Evolutionary conservation across 2,329 filamentous ascomycete genomes (phyloP).

Genomic region (Thelonectria blattea): DNA sequence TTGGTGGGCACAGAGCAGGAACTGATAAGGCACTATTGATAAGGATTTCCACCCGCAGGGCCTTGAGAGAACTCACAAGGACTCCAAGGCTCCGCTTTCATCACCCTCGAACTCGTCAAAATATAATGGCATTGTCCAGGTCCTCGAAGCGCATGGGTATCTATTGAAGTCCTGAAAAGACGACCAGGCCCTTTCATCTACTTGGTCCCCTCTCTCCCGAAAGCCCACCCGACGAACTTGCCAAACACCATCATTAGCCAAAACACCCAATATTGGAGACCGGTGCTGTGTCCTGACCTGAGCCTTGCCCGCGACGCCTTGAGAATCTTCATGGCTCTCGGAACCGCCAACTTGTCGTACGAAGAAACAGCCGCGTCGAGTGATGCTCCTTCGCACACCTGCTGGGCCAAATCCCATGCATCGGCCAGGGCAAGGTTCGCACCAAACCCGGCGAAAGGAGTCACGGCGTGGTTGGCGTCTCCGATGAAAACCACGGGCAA

Average conservation of each 20-base stretch:
- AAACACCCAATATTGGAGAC: constrained; percentile 33
- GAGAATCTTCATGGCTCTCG: constrained; percentile 40
- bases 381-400: constrained; percentile 40
- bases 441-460: constrained; percentile 55
- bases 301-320: constrained; percentile 33
- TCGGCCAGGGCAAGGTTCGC: constrained; percentile 56
- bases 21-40: background rate
- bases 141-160: background rate
- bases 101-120: too few relatives aligned
- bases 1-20: background rate
- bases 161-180: background rate
- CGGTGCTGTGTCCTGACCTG: constrained; percentile 34
- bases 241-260: constrained; percentile 27
- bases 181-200: background rate
- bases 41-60: too few relatives aligned
- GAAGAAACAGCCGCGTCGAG: constrained; percentile 38
- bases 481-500: constrained; percentile 52
- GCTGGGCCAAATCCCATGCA: constrained; percentile 52
- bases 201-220: constrained; percentile 19
- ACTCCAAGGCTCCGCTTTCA: background rate
- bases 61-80: too few relatives aligned
- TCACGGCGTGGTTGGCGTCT: constrained; percentile 57
- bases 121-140: too few relatives aligned
- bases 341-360: constrained; percentile 47
- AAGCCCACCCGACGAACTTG: constrained; percentile 30